Evolutionary conservation across 805 yeast genomes (phyloP).

Genomic region (Deakozyma indianensis): DNA sequence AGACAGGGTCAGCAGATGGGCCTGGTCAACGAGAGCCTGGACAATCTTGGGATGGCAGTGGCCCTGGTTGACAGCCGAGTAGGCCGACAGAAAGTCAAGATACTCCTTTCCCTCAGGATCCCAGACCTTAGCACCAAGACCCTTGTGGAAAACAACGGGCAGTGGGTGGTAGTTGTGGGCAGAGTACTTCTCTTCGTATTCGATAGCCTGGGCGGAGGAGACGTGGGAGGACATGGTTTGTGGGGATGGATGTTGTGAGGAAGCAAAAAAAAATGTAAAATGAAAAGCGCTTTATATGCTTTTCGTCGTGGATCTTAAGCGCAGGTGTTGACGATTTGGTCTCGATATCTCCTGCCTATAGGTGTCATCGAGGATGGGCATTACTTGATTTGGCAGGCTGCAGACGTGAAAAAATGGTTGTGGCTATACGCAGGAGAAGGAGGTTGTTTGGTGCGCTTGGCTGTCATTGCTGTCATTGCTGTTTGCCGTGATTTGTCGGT

Average conservation of each 20-base stretch:
- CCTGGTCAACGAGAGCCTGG: conserved; percentile 74
- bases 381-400: not conserved
- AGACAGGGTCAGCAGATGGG: conserved; percentile 66
- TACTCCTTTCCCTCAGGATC: conserved; percentile 95
- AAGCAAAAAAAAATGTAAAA: not conserved
- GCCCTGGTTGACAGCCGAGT: conserved; percentile 96
- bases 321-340: not conserved
- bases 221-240: conserved; percentile 12
- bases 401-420: no score
- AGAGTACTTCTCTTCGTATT: conserved; percentile 65
- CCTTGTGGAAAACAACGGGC: conserved; percentile 84
- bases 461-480: no score
- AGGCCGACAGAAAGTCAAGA: conserved; percentile 84
- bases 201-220: conserved; percentile 49
- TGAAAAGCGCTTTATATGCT: not conserved
- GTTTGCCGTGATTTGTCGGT: no score
- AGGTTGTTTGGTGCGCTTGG: no score
- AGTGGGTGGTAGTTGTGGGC: conserved; percentile 96
- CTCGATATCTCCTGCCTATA: conserved; percentile 1
- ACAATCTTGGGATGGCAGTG: conserved; percentile 94
- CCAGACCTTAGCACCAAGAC: conserved; percentile 89
- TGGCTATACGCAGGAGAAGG: no score
- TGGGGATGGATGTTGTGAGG: not conserved
- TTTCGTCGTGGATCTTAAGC: not conserved
- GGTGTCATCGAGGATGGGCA: not conserved